These are phyloP conservation scores for Crithidia fasciculata DNA, from an alignment of 208 protist genomes.

Conservation along the genomic window DNA sequence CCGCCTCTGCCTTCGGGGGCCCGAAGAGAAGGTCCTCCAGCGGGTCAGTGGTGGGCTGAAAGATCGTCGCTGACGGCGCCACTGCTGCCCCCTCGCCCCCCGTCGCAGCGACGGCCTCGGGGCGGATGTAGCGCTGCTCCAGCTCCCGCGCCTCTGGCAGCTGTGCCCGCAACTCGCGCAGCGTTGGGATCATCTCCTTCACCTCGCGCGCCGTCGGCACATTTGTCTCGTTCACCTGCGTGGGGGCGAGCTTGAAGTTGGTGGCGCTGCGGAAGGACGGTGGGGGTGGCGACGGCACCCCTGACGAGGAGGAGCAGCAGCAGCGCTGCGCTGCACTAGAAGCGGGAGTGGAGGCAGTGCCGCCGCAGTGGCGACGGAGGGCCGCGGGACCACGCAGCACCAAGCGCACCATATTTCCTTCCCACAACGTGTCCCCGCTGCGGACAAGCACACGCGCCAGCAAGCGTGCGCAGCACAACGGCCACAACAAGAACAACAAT, in stretches of 20 bases:
- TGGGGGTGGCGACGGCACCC: neutral
- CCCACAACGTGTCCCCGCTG: too few species aligned
- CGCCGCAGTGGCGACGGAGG: too few species aligned
- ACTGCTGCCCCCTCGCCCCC: neutral
- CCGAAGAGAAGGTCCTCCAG: constrained; percentile 49
- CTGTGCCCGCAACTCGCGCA: constrained; percentile 53
- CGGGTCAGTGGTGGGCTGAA: constrained; percentile 42
- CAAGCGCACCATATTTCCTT: too few species aligned
- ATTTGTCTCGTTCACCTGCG: constrained; percentile 72
- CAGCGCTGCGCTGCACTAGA: too few species aligned
- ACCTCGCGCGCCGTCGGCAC: constrained; percentile 67
- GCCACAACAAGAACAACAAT: neutral
- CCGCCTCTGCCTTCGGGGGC: constrained; percentile 25
- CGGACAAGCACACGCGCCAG: too few species aligned
- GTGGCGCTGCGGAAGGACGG: constrained; percentile 42
- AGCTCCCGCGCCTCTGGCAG: constrained; percentile 66
- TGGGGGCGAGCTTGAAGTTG: constrained; percentile 45
- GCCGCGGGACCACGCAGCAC: too few species aligned
- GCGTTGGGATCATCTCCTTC: constrained; percentile 51
- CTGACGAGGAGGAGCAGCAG: neutral
- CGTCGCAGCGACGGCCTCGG: neutral
- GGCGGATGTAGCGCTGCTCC: constrained; percentile 50
- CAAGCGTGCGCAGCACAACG: too few species aligned
- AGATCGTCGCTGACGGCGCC: constrained; percentile 11
- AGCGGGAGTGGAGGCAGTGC: too few species aligned